Conservation (phyloP, 2,329 filamentous ascomycete species). For the Aphanoascus verrucosus region DNA sequence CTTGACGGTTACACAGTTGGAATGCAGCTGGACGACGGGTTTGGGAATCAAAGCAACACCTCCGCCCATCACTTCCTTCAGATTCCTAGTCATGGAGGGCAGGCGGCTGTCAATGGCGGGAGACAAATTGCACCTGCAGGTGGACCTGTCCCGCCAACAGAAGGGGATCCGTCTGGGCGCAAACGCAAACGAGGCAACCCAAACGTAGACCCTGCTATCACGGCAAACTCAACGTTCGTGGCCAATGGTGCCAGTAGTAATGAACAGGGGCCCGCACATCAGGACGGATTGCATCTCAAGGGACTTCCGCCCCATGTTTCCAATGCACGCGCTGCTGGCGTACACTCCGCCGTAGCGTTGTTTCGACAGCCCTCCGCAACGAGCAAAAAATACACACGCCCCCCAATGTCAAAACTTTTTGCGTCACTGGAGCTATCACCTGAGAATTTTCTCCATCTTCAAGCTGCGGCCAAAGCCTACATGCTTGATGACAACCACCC, state of each 20-base stretch:
- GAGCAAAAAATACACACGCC: conserved; percentile 47
- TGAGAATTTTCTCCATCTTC: conserved; percentile 46
- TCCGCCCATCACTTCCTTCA: conserved; percentile 20
- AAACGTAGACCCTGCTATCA: conserved; percentile 19
- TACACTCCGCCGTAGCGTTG: conserved; percentile 45
- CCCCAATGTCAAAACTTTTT: conserved; percentile 49
- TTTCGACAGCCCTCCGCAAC: conserved; percentile 41
- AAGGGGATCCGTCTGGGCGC: conserved; percentile 2
- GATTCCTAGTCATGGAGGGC: conserved; percentile 18
- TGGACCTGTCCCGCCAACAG: background rate
- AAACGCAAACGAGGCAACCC: conserved; percentile 14
- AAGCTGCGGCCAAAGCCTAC: conserved; percentile 46
- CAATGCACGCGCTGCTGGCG: conserved; percentile 40
- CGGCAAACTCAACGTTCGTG: conserved; percentile 1
- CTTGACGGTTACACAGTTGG: conserved; percentile 32
- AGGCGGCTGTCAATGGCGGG: conserved; percentile 13
- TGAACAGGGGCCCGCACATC: conserved; percentile 2
- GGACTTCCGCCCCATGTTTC: conserved; percentile 28
- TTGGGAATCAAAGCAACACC: conserved; percentile 22
- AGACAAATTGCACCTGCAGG: conserved; percentile 2
- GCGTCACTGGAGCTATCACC: conserved; percentile 46
- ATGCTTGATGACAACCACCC: conserved; percentile 48
- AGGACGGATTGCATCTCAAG: conserved; percentile 26
- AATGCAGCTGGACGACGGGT: conserved; percentile 33
- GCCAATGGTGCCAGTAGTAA: background rate